Base-by-base conservation (phyloP, 2,329 filamentous ascomycete genomes). In the Ophioceras dolichostomum region DNA sequence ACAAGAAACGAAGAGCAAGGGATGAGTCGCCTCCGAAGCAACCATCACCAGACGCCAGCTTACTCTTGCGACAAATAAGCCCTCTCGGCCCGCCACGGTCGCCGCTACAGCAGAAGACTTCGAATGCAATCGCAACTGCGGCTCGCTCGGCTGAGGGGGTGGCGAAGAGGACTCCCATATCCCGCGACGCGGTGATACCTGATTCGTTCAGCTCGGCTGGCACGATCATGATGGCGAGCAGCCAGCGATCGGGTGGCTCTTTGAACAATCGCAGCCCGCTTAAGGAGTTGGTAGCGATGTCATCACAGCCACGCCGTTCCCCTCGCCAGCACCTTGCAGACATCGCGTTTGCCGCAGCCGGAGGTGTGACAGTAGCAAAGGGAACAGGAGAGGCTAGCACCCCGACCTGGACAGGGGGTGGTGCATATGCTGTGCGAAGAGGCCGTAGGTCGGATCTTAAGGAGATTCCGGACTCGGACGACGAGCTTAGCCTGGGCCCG, bases 401-500 rank as follows among this genome's bases (percentile, higher is more conserved):
- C n/a, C n/a, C n/a, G n/a, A n/a, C n/a, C n/a, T n/a, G n/a, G n/a
- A n/a, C n/a, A n/a, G n/a, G n/a, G n/a, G n/a, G n/a, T n/a, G n/a
- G n/a, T n/a, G n/a, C n/a, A n/a, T n/a, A n/a, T n/a, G n/a, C n/a
- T n/a, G n/a, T n/a, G n/a, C n/a, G n/a, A n/a, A n/a, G n/a, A n/a
- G n/a, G n/a, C n/a, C n/a, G n/a, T n/a, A n/a, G n/a, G n/a, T n/a
- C n/a, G n/a, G n/a, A n/a, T n/a, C n/a, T n/a, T 2, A 38, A 40
- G 2, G 65, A 69, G 39, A 69, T 72, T 21, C 64, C 67, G 0
- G 68, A 72, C 41, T 68, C 67, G 2, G 68, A 71, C 27, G 65
- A 62, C 10, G 64, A 66, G 6, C 47, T 54, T 12, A 47, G 45
- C 16, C 34, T 50, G 28, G 43, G 32, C 14, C 44, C 42, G 49